A percentile compares a stretch with the other conserved stretches of the same genome.
Conservation (phyloP, 352 stramenopile species). For the Globisporangium cystogenes region DNA sequence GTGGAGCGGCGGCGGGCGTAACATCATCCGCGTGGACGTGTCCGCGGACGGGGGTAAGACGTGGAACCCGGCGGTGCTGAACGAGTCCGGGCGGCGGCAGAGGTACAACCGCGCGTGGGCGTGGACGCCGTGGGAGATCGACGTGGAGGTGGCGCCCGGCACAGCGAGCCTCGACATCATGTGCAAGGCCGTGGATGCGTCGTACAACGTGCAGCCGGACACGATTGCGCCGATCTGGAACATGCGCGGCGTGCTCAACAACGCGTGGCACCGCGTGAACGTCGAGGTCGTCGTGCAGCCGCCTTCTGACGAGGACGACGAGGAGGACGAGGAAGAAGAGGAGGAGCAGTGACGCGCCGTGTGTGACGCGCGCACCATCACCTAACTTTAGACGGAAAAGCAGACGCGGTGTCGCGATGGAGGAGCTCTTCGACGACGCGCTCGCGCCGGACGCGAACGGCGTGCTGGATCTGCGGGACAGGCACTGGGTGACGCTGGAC, state of each 20-base stretch:
- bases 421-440: slow-evolving; percentile 64
- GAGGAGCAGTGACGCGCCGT: no score
- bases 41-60: slow-evolving; percentile 92
- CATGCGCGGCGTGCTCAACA: slow-evolving; percentile 96
- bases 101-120: slow-evolving; percentile 90
- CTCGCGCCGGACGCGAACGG: slow-evolving; percentile 65
- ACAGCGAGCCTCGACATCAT: slow-evolving; percentile 88
- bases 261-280: slow-evolving; percentile 91
- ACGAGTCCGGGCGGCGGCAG: slow-evolving; percentile 75
- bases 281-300: slow-evolving; percentile 50
- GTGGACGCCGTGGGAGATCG: slow-evolving; percentile 95
- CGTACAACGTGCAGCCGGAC: slow-evolving; percentile 97
- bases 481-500: slow-evolving; percentile 75
- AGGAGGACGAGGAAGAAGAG: no score
- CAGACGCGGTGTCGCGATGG: slow-evolving; percentile 26
- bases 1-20: slow-evolving; percentile 92
- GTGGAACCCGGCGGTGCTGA: slow-evolving; percentile 87
- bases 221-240: slow-evolving; percentile 96
- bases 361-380: no score
- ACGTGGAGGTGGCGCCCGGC: no score
- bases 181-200: slow-evolving; percentile 93
- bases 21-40: slow-evolving; percentile 96
- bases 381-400: no score
- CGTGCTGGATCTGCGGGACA: slow-evolving; percentile 64
- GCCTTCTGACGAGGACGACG: no score